A percentile compares a stretch with the other conserved stretches of the same genome.
These are phyloP conservation scores for Schizosaccharomyces cryophilus DNA, from an alignment of 805 yeast species.

Conservation along the genomic window DNA sequence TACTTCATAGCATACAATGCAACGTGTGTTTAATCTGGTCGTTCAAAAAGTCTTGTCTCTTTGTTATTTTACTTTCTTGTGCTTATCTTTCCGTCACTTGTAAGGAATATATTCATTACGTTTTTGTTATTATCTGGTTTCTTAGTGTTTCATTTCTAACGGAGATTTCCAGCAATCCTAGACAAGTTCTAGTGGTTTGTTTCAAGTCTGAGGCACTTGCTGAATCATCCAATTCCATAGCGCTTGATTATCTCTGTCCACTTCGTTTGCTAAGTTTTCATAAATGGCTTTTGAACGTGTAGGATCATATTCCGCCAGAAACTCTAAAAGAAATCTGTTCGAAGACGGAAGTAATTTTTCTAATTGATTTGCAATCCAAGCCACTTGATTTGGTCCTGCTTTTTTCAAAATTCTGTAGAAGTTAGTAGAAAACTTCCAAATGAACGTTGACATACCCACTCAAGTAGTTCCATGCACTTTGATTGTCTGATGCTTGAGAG, in stretches of 20 bases:
- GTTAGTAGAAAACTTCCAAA: not conserved
- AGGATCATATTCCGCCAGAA: not conserved
- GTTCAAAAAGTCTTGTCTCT: too few species aligned
- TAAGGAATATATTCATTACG: too few species aligned
- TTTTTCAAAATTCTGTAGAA: not conserved
- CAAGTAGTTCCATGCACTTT: constrained; percentile 68
- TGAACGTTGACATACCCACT: constrained; percentile 18
- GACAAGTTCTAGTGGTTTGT: too few species aligned
- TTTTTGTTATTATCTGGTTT: too few species aligned
- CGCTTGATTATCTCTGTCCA: not conserved
- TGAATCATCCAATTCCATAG: not conserved
- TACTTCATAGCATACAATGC: too few species aligned
- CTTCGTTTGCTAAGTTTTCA: not conserved
- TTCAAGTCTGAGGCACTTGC: too few species aligned
- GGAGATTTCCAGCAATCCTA: too few species aligned
- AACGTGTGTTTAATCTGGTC: too few species aligned
- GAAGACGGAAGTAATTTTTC: not conserved
- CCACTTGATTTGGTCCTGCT: not conserved
- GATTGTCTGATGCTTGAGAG: constrained; percentile 46
- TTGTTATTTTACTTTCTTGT: too few species aligned
- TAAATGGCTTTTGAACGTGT: not conserved
- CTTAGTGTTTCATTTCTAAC: too few species aligned
- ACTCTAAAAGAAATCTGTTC: not conserved
- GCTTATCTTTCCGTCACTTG: too few species aligned
- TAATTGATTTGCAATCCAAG: not conserved